Base-by-base conservation (phyloP, 2,329 filamentous ascomycete genomes). In the Arachnopeziza araneosa region DNA sequence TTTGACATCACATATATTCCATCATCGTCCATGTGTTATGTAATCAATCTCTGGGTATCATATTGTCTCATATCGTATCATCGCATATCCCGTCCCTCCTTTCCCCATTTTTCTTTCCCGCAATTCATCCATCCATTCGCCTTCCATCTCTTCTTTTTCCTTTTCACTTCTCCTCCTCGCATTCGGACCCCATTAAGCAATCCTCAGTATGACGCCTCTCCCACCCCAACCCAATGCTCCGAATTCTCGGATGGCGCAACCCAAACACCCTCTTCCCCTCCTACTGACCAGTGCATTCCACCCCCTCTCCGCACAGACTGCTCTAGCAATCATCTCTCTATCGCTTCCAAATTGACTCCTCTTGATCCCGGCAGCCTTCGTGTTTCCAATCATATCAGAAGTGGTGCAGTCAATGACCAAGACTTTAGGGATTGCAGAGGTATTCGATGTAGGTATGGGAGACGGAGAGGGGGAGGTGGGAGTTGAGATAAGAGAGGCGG, bases 201-300 rank as follows among this genome's bases (percentile, higher is more conserved):
- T 19, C 17, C 36, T 44, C 36, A 44, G 4, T 2, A 44, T 19
- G 3, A 44, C 36, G 4, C 36, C 36, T 17, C 36, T 44, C 17
- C 12, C 12, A 44, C 36, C 36, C 78, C 90, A 86, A 1, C 84
- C 86, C 60, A 91, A 71, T 2, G 86, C 89, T 5, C 85, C 84
- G 0, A 88, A 89, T 75, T 93, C 89, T 21, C 90, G 80, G 51
- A 93, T 83, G 50, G 87, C 88, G 73, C 90, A 93, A 2, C 83
- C 82, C 44, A 93, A 73, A 70, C 90, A 93, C 0, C 87, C 88
- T 62, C 88, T 79, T 64, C 84, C 82, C 49, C 80, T 78, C 56
- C 87, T 79, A 62, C 86, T 89, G 63, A 93, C 79, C 21, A 93
- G 71, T 23, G 89, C 89, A 70, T 91, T 88, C 79, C 86, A 87